Conservation (phyloP, 768 basidiomycete genomes). For the Myochromella boudieri region DNA sequence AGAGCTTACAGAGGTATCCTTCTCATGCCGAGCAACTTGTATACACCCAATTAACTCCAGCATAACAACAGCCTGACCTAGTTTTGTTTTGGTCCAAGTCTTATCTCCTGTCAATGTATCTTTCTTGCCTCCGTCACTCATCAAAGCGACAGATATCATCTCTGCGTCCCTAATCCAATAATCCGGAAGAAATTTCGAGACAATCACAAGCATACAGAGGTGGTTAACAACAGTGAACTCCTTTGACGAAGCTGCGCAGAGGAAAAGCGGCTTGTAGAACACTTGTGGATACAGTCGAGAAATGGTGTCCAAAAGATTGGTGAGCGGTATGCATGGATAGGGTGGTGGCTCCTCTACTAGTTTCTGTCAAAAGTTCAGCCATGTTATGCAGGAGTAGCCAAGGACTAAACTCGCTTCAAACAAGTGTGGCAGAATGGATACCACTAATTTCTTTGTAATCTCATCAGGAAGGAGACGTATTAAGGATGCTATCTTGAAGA, state of each 20-base stretch:
- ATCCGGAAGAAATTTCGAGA: slow-evolving; percentile 56
- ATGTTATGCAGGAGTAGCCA: too few relatives aligned
- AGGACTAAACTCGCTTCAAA: slow-evolving; percentile 42
- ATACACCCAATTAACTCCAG: slow-evolving; percentile 60
- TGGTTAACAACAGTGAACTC: slow-evolving; percentile 60
- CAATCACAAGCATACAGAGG: slow-evolving; percentile 49
- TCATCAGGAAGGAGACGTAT: slow-evolving; percentile 48
- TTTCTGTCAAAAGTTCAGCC: too few relatives aligned
- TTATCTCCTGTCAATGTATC: slow-evolving; percentile 12
- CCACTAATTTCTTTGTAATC: slow-evolving; percentile 38
- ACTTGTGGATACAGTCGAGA: slow-evolving; percentile 55
- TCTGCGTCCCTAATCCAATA: slow-evolving; percentile 72
- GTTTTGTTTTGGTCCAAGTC: slow-evolving; percentile 49
- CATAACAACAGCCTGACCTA: slow-evolving; percentile 63
- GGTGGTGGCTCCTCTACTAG: slow-evolving; percentile 54
- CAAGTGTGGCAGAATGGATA: slow-evolving; percentile 42
- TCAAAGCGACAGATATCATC: slow-evolving; percentile 71
- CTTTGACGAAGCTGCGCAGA: slow-evolving; percentile 64
- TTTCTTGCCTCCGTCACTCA: slow-evolving; percentile 43
- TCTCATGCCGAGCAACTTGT: slow-evolving; percentile 40
- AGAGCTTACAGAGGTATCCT: slow-evolving; percentile 37
- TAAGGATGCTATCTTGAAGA: slow-evolving; percentile 42
- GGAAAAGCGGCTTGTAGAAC: slow-evolving; percentile 74
- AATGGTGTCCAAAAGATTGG: slow-evolving; percentile 49
- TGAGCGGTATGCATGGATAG: slow-evolving; percentile 43